Evolutionary conservation across 345 rosid species (phyloP).

Genomic region (Lepidium didymum): DNA sequence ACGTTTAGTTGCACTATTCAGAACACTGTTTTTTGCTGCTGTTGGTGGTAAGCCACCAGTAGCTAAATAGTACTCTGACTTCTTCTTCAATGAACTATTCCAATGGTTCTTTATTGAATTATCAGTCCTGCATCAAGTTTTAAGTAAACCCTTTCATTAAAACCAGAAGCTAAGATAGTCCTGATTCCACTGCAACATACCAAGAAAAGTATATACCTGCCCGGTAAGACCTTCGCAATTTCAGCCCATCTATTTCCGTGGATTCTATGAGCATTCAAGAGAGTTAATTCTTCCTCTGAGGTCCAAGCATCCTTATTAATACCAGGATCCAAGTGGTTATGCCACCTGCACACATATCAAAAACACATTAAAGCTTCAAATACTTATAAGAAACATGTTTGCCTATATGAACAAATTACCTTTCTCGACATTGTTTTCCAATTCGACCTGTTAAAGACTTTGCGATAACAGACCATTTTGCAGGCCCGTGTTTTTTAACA

Average conservation of each 20-base stretch:
- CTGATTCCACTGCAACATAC: not conserved
- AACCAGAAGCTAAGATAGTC: not conserved
- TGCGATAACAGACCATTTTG: slow-evolving; percentile 92
- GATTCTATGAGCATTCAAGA: slow-evolving; percentile 66
- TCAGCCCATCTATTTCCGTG: slow-evolving; percentile 98
- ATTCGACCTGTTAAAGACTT: slow-evolving; percentile 91
- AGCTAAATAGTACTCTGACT: slow-evolving; percentile 60
- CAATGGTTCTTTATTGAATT: slow-evolving; percentile 96
- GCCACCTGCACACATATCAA: slow-evolving; percentile 64
- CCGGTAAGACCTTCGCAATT: slow-evolving; percentile 92
- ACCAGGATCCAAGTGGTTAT: slow-evolving; percentile 96
- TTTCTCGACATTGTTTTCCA: slow-evolving; percentile 98
- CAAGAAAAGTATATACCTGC: slow-evolving; percentile 53
- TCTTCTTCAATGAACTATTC: slow-evolving; percentile 97
- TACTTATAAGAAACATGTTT: not conserved
- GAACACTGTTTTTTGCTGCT: slow-evolving; percentile 38
- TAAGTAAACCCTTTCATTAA: not conserved
- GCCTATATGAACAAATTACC: slow-evolving; percentile 37
- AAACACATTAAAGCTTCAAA: slow-evolving; percentile 9
- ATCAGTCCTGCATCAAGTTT: slow-evolving; percentile 63
- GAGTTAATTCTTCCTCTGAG: slow-evolving; percentile 71
- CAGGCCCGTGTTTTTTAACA: slow-evolving; percentile 70
- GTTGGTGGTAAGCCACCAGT: slow-evolving; percentile 79
- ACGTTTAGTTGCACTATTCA: slow-evolving; percentile 35
- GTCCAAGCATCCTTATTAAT: slow-evolving; percentile 97